Evolutionary conservation across 1,139 yeast species (phyloP).

Genomic region (Hanseniaspora uvarum): DNA sequence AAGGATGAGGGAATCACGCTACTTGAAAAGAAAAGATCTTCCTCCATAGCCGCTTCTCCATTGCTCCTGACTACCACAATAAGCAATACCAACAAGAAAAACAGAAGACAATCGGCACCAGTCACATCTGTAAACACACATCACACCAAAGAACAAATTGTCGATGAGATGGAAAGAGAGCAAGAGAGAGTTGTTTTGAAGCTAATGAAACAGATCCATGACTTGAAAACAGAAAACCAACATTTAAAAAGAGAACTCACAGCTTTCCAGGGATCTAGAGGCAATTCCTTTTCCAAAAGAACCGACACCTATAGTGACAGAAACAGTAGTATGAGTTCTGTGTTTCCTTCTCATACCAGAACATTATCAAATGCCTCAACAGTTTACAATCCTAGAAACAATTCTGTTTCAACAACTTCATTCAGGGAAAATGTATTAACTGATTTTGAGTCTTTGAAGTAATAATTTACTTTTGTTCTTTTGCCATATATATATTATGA

Average conservation of each 20-base stretch:
- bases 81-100: not conserved
- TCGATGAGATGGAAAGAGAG: conserved; percentile 57
- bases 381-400: conserved; percentile 13
- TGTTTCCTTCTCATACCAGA: not conserved
- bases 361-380: conserved; percentile 7
- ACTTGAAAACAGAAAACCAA: conserved; percentile 43
- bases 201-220: conserved; percentile 46
- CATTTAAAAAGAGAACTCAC: conserved; percentile 22
- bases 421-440: conserved; percentile 4
- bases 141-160: conserved; percentile 38
- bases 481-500: not conserved
- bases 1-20: not conserved
- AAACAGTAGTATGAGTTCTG: not conserved
- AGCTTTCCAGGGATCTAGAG: not conserved
- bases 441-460: conserved; percentile 8
- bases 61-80: conserved; percentile 1
- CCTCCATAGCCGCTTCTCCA: conserved; percentile 1
- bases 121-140: not conserved
- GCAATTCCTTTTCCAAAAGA: not conserved
- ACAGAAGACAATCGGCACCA: conserved; percentile 16
- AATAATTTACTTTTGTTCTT: not conserved
- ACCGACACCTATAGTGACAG: not conserved
- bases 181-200: conserved; percentile 57
- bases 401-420: not conserved
- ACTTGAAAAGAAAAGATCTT: not conserved